Percentiles rank a stretch among this genome's conserved stretches.
These are phyloP conservation scores for Sugiyamaella americana DNA, from an alignment of 805 yeast species.

Conservation along the genomic window DNA sequence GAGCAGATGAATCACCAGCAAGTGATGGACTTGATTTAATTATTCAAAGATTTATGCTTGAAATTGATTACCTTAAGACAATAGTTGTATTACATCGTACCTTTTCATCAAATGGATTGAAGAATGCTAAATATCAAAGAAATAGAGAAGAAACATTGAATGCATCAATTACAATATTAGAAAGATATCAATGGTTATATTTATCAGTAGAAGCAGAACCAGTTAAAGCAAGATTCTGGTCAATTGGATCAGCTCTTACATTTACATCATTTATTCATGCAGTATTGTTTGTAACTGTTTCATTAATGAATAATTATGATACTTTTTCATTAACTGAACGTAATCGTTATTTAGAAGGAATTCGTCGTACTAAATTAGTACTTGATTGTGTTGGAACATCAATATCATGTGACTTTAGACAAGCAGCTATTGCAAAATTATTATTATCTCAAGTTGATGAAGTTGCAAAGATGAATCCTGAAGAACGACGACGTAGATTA, in stretches of 20 bases:
- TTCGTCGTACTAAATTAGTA: constrained; percentile 10
- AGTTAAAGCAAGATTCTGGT: constrained; percentile 14
- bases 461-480: constrained; percentile 12
- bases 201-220: constrained; percentile 7
- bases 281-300: constrained; percentile 13
- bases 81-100: constrained; percentile 28
- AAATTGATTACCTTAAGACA: constrained; percentile 26
- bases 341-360: constrained; percentile 6
- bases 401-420: constrained; percentile 12
- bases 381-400: constrained; percentile 9
- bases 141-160: constrained; percentile 14
- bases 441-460: constrained; percentile 17
- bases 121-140: constrained; percentile 9
- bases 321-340: constrained; percentile 9
- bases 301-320: constrained; percentile 16
- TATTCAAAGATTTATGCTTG: constrained; percentile 28
- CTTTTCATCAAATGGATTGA: constrained; percentile 13
- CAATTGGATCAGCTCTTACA: constrained; percentile 9
- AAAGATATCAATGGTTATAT: constrained; percentile 19
- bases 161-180: constrained; percentile 17
- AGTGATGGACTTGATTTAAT: constrained; percentile 21
- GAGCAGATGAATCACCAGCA: constrained; percentile 19
- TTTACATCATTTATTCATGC: constrained; percentile 20
- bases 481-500: constrained; percentile 7
- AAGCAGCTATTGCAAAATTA: constrained; percentile 14